Evolutionary conservation across 2,329 filamentous ascomycete species (phyloP), one percentile per base, ranked within the genome.

Genomic region (Mycogone perniciosa): DNA sequence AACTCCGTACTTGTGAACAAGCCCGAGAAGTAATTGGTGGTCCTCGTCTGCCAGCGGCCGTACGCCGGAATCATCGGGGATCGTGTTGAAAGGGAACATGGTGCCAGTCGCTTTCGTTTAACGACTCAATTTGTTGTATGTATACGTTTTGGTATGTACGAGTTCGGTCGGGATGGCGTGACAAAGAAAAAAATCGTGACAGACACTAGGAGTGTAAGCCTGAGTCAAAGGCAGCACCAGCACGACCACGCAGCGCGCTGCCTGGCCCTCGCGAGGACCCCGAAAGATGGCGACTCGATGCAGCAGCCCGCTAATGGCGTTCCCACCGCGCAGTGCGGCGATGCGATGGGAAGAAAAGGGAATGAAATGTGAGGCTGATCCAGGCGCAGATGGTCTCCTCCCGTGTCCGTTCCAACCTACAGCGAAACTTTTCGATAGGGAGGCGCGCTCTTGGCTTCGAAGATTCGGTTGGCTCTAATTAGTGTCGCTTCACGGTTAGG

Each of bases 1-100:
- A 31, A 69, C 60, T 34, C 68, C 68, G 59, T 71, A 71, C 46
- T 67, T 66, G 48, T 68, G 67, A 6, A 67, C 64, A 26, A 71
- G 65, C 20, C 61, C 60, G 29, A 69, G 48, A 30, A 71, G 62
- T 26, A 67, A 57, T 41, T 69, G 68, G 54, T 69, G 68, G 53
- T 71, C 68, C 43, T 71, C 68, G 6, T 71, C 68, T 33, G 64
- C 54, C 48, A 71, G 52, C n/a, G 66, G 62, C 44, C 66, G 65
- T 51, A 68, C 59, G 52, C 58, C 62, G 53, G 61, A 58, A 45
- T 71, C 68, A 35, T 71, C 68, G 3, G 52, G 52, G 46, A 62
- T 60, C 41, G 58, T 57, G 44, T 57, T 61, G 54, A 63, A 68
- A 10, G 64, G 62, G 51, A 69, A 68, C 68, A 71, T 71, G 49